These are phyloP conservation scores for Oxalis stricta DNA, from an alignment of 441 rosid species.

Conservation along the genomic window DNA sequence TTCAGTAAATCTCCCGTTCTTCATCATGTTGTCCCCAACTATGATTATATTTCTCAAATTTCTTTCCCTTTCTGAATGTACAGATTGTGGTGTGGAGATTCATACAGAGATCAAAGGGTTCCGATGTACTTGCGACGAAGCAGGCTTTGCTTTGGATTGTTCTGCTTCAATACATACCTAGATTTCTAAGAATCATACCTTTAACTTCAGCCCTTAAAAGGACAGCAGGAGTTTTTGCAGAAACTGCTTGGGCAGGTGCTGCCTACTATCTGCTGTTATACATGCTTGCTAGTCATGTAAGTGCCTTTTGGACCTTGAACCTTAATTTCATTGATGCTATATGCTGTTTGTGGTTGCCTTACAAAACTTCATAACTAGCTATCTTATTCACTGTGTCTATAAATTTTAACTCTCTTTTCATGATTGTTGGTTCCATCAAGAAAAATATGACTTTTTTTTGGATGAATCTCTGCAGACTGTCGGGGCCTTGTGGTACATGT, in stretches of 20 bases:
- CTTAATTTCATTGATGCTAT: not conserved
- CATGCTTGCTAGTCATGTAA: conserved; percentile 99
- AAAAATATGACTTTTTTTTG: not conserved
- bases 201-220: conserved; percentile 83
- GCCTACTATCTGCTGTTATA: conserved; percentile 78
- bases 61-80: conserved; percentile 7
- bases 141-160: conserved; percentile 56
- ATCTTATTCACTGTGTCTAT: not conserved
- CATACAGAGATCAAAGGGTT: conserved; percentile 55
- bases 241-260: conserved; percentile 99
- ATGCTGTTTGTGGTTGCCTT: not conserved
- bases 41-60: conserved; percentile 2
- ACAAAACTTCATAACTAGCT: too few relatives aligned
- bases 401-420: too few relatives aligned
- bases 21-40: too few relatives aligned
- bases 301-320: conserved; percentile 13
- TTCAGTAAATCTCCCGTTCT: too few relatives aligned
- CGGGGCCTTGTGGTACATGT: conserved; percentile 89
- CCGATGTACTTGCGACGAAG: conserved; percentile 66
- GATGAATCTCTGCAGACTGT: conserved; percentile 48
- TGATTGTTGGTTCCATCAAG: not conserved
- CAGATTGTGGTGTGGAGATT: conserved; percentile 87
- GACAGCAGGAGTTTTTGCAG: conserved; percentile 91
- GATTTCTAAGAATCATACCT: conserved; percentile 61
- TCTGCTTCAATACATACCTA: conserved; percentile 64